Percentiles rank a stretch among this genome's conserved stretches.
Evolutionary conservation across 768 basidiomycete genomes (phyloP).

Genomic region (Collybia sp.): DNA sequence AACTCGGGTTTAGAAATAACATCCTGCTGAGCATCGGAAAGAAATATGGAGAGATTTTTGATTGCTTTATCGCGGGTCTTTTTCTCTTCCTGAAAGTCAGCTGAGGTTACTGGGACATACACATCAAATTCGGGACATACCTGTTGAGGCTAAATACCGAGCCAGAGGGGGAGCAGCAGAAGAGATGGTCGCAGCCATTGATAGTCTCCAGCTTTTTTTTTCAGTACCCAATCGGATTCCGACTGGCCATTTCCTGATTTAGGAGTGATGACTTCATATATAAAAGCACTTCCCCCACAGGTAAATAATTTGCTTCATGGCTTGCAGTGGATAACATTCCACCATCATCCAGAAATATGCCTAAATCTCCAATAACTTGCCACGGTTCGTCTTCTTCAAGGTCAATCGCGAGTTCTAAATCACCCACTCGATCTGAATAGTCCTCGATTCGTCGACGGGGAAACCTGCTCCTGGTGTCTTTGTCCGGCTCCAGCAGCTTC

Average conservation of each 20-base stretch:
- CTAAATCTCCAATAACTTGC: slow-evolving; percentile 85
- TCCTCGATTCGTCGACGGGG: slow-evolving; percentile 82
- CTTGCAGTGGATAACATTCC: no score
- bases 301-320: no score
- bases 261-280: not conserved
- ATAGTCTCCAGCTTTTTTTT: slow-evolving; percentile 15
- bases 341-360: slow-evolving; percentile 19
- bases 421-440: slow-evolving; percentile 30
- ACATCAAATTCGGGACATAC: slow-evolving; percentile 32
- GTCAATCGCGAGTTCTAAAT: not conserved
- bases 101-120: slow-evolving; percentile 7
- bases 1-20: slow-evolving; percentile 70
- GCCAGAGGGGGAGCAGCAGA: slow-evolving; percentile 61
- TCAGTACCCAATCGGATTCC: not conserved
- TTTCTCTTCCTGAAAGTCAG: slow-evolving; percentile 60
- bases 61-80: slow-evolving; percentile 89
- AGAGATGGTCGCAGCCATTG: slow-evolving; percentile 5
- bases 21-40: slow-evolving; percentile 63
- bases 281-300: no score
- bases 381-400: slow-evolving; percentile 53
- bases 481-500: slow-evolving; percentile 55
- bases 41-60: slow-evolving; percentile 70
- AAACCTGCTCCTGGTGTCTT: slow-evolving; percentile 72
- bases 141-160: slow-evolving; percentile 90
- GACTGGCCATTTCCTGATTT: not conserved